Conservation (phyloP, 352 stramenopile species). For the Detonula confervacea region DNA sequence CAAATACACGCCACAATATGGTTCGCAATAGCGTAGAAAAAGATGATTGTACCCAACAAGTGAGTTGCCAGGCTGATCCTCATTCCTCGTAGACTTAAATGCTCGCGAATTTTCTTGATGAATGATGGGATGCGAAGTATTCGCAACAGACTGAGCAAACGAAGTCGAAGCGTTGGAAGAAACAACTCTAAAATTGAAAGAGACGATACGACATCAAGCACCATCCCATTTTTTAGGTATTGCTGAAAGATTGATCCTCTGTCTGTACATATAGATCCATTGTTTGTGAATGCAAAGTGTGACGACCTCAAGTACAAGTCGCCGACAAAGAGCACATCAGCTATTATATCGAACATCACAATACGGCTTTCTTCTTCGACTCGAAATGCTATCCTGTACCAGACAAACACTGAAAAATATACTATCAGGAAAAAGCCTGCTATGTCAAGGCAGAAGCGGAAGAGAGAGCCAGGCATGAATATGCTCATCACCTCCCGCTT, state of each 20-base stretch:
- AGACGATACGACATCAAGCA: conserved; percentile 63
- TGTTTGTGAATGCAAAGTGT: conserved; percentile 58
- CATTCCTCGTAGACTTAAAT: conserved; percentile 68
- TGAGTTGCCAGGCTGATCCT: conserved; percentile 65
- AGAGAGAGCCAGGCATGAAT: conserved; percentile 60
- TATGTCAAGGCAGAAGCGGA: conserved; percentile 67
- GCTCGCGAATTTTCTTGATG: conserved; percentile 51
- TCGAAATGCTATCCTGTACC: conserved; percentile 64
- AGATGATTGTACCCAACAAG: conserved; percentile 54
- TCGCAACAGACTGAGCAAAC: conserved; percentile 60
- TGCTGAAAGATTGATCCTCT: conserved; percentile 20
- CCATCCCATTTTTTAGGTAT: conserved; percentile 60
- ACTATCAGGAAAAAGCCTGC: conserved; percentile 56
- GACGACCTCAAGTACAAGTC: conserved; percentile 63
- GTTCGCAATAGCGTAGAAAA: conserved; percentile 70
- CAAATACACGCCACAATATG: conserved; percentile 77
- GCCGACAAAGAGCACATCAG: conserved; percentile 74
- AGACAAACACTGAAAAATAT: conserved; percentile 57
- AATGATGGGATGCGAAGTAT: conserved; percentile 61
- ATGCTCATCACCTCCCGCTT: conserved; percentile 31
- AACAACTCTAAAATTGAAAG: conserved; percentile 60
- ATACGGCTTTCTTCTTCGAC: conserved; percentile 26
- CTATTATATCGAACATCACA: conserved; percentile 57
- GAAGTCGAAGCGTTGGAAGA: conserved; percentile 25
- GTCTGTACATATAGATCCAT: conserved; percentile 49